These are phyloP conservation scores for Fusarium sp. DNA, from an alignment of 2,329 filamentous ascomycete genomes.

Conservation along the genomic window DNA sequence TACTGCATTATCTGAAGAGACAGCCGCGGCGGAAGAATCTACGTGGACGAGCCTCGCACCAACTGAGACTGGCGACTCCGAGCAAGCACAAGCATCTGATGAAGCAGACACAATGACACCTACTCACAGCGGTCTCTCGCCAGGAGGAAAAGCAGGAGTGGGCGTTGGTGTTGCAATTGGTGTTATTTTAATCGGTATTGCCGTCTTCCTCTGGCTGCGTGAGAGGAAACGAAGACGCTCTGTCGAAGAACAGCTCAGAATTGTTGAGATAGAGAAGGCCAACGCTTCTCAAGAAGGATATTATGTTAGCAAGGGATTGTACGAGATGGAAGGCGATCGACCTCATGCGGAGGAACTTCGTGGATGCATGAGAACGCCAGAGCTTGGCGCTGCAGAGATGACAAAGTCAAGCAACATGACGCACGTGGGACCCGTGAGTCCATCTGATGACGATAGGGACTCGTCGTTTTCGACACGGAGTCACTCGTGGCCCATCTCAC, in stretches of 20 bases:
- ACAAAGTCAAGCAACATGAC: neutral
- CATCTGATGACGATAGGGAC: neutral
- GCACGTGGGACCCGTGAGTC: neutral
- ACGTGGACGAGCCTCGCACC: neutral
- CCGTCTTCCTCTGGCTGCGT: conserved; percentile 34
- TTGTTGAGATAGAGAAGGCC: conserved; percentile 1
- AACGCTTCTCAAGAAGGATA: neutral
- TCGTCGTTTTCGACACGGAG: neutral
- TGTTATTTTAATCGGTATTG: conserved; percentile 25
- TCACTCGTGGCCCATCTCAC: conserved; percentile 11
- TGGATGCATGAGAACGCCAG: conserved; percentile 36
- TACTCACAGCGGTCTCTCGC: neutral
- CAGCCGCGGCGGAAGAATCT: neutral
- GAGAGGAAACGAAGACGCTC: conserved; percentile 31
- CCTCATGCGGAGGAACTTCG: conserved; percentile 32
- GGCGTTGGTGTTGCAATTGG: conserved; percentile 30
- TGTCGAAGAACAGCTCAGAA: conserved; percentile 21
- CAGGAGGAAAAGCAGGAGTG: conserved; percentile 35
- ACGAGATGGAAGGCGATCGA: conserved; percentile 42
- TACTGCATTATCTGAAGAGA: neutral
- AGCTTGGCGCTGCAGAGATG: conserved; percentile 11
- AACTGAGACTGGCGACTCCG: neutral
- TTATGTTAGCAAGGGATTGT: conserved; percentile 1
- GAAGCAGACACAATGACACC: neutral
- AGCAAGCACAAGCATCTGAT: conserved; percentile 3